phyloP scores from a whole-genome alignment of 768 basidiomycete genomes.

The Boletellus sp. region DNA sequence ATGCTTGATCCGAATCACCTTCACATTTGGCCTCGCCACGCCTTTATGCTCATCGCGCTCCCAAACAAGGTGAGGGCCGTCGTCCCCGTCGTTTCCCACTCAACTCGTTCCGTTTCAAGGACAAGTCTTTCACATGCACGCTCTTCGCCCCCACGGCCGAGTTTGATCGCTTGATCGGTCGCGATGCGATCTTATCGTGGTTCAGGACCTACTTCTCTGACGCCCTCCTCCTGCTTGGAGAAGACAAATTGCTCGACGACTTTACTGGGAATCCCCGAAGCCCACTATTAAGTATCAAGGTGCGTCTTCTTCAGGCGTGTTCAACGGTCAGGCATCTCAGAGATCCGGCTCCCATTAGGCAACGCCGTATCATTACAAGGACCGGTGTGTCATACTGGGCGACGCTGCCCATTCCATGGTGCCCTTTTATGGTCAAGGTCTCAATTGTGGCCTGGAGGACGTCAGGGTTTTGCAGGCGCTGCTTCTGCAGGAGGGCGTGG shows the following conservation, averaged over 20 bases:
- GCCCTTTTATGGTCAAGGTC: slow-evolving; percentile 96
- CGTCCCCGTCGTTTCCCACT: slow-evolving; percentile 26
- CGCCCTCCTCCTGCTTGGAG: slow-evolving; percentile 82
- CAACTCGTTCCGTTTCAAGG: slow-evolving; percentile 47
- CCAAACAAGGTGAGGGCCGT: slow-evolving; percentile 78
- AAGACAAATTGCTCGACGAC: slow-evolving; percentile 69
- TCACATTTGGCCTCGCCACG: slow-evolving; percentile 98
- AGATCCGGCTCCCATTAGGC: slow-evolving; percentile 44
- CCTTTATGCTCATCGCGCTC: slow-evolving; percentile 98
- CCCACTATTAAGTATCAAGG: slow-evolving; percentile 90
- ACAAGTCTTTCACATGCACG: slow-evolving; percentile 96
- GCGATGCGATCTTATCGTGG: slow-evolving; percentile 61
- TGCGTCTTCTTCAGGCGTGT: slow-evolving; percentile 37
- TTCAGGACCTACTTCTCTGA: slow-evolving; percentile 85
- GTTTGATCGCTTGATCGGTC: slow-evolving; percentile 61
- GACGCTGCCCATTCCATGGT: slow-evolving; percentile 98
- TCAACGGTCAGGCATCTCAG: slow-evolving; percentile 16
- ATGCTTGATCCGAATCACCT: slow-evolving; percentile 92
- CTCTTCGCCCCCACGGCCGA: slow-evolving; percentile 83
- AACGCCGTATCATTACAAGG: slow-evolving; percentile 86
- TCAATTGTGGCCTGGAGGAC: slow-evolving; percentile 97
- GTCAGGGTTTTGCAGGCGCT: slow-evolving; percentile 82
- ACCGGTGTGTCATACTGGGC: slow-evolving; percentile 83
- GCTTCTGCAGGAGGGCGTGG: slow-evolving; percentile 68
- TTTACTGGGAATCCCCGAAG: slow-evolving; percentile 84